phyloP scores from a whole-genome alignment of 2,329 filamentous ascomycete species.

The Beauveria sp. region DNA sequence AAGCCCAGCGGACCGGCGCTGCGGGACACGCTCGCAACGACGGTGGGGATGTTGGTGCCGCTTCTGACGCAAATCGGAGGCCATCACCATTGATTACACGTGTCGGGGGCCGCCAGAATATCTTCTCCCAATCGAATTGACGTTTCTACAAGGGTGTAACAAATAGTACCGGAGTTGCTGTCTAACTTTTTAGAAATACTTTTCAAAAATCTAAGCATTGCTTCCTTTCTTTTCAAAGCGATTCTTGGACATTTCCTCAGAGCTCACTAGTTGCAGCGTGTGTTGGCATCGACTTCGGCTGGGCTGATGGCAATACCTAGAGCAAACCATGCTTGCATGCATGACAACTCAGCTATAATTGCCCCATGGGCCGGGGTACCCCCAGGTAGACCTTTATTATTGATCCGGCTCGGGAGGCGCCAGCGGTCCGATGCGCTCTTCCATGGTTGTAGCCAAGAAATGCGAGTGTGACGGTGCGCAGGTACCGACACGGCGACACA shows the following conservation, averaged over 20 bases:
- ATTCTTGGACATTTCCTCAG: too few relatives aligned
- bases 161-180: not conserved
- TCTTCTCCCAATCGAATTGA: too few relatives aligned
- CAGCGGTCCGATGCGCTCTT: not conserved
- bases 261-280: too few relatives aligned
- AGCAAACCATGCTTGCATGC: not conserved
- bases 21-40: conserved; percentile 62
- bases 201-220: not conserved
- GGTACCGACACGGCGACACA: not conserved
- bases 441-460: not conserved
- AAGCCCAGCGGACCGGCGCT: conserved; percentile 51
- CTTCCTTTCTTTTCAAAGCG: not conserved
- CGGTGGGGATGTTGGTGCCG: conserved; percentile 71
- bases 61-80: conserved; percentile 72
- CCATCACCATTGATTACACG: conserved; percentile 42
- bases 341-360: too few relatives aligned
- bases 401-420: not conserved
- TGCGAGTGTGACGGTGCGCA: not conserved
- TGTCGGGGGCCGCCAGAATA: not conserved
- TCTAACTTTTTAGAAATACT: too few relatives aligned
- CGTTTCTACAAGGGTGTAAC: not conserved
- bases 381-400: not conserved
- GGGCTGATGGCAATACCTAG: too few relatives aligned
- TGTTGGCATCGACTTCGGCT: too few relatives aligned
- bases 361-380: not conserved